phyloP scores from a whole-genome alignment of 2,329 filamentous ascomycete genomes.

The Penicillium sp. region DNA sequence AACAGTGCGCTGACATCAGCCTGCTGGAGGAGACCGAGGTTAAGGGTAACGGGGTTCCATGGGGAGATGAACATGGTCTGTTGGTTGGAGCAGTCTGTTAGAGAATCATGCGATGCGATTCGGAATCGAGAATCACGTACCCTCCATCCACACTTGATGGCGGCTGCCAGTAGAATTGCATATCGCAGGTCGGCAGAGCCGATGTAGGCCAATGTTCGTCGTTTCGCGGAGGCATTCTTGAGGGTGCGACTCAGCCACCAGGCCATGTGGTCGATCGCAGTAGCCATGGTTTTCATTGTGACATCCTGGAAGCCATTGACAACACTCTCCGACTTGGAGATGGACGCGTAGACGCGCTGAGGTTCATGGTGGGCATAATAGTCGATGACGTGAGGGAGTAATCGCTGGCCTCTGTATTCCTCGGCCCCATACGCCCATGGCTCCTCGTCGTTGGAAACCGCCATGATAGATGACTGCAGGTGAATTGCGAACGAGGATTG shows the following conservation, averaged over 20 bases:
- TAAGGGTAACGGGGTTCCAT: constrained; percentile 11
- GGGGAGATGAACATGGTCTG: constrained; percentile 15
- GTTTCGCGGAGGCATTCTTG: constrained; percentile 3
- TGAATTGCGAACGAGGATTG: too few relatives aligned
- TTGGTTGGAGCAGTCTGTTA: not conserved
- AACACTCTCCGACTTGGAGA: constrained; percentile 7
- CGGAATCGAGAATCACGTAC: constrained; percentile 5
- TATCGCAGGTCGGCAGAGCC: constrained; percentile 13
- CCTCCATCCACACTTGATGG: constrained; percentile 16
- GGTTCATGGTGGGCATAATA: constrained; percentile 17
- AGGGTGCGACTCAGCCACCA: constrained; percentile 14
- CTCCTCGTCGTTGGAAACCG: constrained; percentile 1
- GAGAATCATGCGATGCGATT: not conserved
- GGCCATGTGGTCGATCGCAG: constrained; percentile 10
- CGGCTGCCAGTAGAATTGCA: constrained; percentile 11
- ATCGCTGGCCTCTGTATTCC: constrained; percentile 11
- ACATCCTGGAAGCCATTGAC: constrained; percentile 14
- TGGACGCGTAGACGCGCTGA: constrained; percentile 12
- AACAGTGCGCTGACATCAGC: constrained; percentile 11
- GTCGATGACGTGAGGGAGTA: constrained; percentile 16
- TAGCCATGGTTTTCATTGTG: constrained; percentile 10
- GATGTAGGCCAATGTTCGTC: constrained; percentile 13
- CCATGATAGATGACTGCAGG: constrained; percentile 2
- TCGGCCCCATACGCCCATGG: constrained; percentile 12
- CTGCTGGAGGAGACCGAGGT: constrained; percentile 14